phyloP scores from a whole-genome alignment of 1,284 basidiomycete species.

The Coriolopsis trogii region DNA sequence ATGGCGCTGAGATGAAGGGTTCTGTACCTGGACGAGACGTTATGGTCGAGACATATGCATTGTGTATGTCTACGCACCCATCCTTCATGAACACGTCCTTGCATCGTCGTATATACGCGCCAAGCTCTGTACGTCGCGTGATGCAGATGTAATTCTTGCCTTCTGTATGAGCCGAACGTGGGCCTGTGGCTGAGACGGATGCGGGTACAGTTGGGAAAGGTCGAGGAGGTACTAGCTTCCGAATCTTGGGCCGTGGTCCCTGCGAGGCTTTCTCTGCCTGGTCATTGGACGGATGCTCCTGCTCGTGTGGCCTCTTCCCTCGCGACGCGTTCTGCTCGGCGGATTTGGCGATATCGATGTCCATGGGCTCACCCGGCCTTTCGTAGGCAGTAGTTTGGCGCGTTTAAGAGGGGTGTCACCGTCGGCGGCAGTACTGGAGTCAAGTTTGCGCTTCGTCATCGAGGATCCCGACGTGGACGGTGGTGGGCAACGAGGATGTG shows the following conservation, averaged over 20 bases:
- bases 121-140: constrained; percentile 77
- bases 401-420: constrained; percentile 10
- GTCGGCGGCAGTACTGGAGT: constrained; percentile 22
- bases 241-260: constrained; percentile 46
- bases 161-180: constrained; percentile 75
- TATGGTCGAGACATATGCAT: background rate
- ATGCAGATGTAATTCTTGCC: constrained; percentile 82
- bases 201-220: constrained; percentile 79
- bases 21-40: constrained; percentile 59
- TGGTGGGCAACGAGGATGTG: constrained; percentile 2
- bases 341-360: background rate
- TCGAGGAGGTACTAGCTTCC: constrained; percentile 69
- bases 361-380: background rate
- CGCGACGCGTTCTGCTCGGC: background rate
- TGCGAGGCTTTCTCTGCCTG: constrained; percentile 6
- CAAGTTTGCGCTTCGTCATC: constrained; percentile 41
- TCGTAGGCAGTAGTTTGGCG: background rate
- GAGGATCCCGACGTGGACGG: constrained; percentile 16
- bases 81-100: constrained; percentile 77
- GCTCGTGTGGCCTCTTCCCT: constrained; percentile 11
- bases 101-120: constrained; percentile 78
- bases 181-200: constrained; percentile 77
- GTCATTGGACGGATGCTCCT: background rate
- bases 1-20: constrained; percentile 79
- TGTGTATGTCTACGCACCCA: constrained; percentile 53